Conservation (phyloP, 2,329 filamentous ascomycete genomes). For the Diaporthe vexans region DNA sequence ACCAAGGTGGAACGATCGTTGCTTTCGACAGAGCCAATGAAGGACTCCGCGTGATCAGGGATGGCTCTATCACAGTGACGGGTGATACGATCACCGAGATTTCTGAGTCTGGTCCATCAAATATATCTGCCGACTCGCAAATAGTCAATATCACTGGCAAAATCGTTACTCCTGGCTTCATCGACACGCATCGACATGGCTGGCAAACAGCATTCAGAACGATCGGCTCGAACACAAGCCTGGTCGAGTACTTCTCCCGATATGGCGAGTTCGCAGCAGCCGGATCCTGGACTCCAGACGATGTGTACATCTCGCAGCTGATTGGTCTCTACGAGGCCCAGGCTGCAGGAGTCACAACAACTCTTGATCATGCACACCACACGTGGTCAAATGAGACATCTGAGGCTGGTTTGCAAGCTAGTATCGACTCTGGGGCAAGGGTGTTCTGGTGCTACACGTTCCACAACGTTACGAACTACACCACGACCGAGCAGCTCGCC, state of each 20-base stretch:
- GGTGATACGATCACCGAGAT: constrained; percentile 55
- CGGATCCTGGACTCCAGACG: constrained; percentile 54
- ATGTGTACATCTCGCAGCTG: constrained; percentile 62
- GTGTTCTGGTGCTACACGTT: constrained; percentile 63
- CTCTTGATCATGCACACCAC: constrained; percentile 66
- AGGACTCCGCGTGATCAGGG: constrained; percentile 53
- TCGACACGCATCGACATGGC: constrained; percentile 69
- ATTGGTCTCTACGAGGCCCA: constrained; percentile 63
- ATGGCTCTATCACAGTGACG: constrained; percentile 57
- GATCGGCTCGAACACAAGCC: constrained; percentile 63
- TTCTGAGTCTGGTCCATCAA: constrained; percentile 46
- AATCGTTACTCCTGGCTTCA: constrained; percentile 68
- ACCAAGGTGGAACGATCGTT: constrained; percentile 55
- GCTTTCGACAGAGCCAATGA: constrained; percentile 54
- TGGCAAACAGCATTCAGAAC: constrained; percentile 71
- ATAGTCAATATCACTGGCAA: constrained; percentile 63
- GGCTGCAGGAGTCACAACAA: constrained; percentile 67
- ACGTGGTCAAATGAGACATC: constrained; percentile 59
- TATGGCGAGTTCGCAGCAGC: constrained; percentile 54
- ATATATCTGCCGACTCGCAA: constrained; percentile 52
- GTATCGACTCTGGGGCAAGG: constrained; percentile 62
- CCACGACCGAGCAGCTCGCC: constrained; percentile 54
- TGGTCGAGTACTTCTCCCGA: constrained; percentile 62
- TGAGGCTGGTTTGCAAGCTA: constrained; percentile 60
- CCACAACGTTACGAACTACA: constrained; percentile 52